Base-by-base conservation (phyloP, 495 filamentous ascomycete genomes). In the Annulohypoxylon maeteangense region DNA sequence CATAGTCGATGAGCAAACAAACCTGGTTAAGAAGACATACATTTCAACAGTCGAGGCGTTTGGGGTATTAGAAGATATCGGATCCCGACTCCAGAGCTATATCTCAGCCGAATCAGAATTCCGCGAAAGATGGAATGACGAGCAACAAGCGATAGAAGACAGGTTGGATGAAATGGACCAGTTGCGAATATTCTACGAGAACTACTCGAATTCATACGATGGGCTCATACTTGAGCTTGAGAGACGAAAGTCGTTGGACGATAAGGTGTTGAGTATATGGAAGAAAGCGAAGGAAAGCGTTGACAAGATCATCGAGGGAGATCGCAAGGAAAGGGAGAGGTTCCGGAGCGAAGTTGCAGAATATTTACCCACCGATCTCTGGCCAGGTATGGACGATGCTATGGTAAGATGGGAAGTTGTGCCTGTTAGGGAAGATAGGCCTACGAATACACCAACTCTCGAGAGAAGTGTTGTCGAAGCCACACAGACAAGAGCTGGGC, bases 301-400 rank as follows among this genome's bases (percentile, higher is more conserved):
- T 7, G 87, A 94, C 55, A 89, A 88, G 74, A 83, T 98, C 22
- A 87, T 91, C 63, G 89, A 91, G 61, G 86, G 85, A 32, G 95
- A 99, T 79, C 79, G 87, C 40, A 84, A 87, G 60, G 89, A 92
- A 65, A 82, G 95, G 27, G 92, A 96, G 71, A 80, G 84, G 12
- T 99, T 99, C 80, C 87, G 89, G 27, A 82, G 88, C 6, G 92
- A 97, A 65, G 88, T 94, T 18, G 94, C 93, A 2, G 92, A 97
- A 65, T 95, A 88, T 74, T 78, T 99, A 18, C 95, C 95, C 0
- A 88, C 89, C 2, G 96, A 98, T 74, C 89, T 99, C 42, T 99
- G 95, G 95, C 90, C 90, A 0, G 92, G 91, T 6, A 84, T 85
- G 80, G 78, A 81, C 34, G 76, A 76, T 18, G 78, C 79, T 7